Evolutionary conservation across 2,329 filamentous ascomycete species (phyloP).

Genomic region (Epichloe festucae): DNA sequence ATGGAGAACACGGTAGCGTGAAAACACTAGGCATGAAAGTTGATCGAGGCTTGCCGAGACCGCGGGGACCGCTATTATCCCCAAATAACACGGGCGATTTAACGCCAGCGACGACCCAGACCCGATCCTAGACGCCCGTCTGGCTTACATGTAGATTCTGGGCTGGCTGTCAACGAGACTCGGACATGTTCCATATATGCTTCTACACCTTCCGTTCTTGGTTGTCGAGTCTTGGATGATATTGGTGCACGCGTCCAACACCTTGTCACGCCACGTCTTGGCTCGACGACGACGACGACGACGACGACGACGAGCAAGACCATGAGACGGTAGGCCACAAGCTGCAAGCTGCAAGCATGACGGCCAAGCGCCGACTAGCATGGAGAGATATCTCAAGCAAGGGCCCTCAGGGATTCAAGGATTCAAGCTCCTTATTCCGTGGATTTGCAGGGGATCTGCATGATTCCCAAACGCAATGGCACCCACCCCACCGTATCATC

Average conservation of each 20-base stretch:
- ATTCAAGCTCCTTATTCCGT: not conserved
- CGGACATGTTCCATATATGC: not conserved
- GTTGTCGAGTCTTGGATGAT: not conserved
- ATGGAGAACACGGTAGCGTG: too few relatives aligned
- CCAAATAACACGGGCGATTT: too few relatives aligned
- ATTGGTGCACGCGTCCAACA: not conserved
- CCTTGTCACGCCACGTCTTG: not conserved
- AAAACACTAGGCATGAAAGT: too few relatives aligned
- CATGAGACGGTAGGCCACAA: rapidly evolving
- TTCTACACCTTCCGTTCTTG: not conserved
- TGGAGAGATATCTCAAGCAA: not conserved
- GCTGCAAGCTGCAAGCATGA: not conserved
- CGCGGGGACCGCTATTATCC: too few relatives aligned
- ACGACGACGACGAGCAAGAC: too few relatives aligned
- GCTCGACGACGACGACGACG: not conserved
- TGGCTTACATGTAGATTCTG: too few relatives aligned
- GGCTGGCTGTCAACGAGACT: not conserved
- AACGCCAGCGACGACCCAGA: too few relatives aligned
- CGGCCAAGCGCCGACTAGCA: not conserved
- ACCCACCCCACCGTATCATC: not conserved
- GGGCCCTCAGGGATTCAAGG: not conserved
- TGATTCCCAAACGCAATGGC: not conserved
- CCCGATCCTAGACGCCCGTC: too few relatives aligned
- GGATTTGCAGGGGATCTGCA: not conserved
- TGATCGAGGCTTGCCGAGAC: too few relatives aligned